Evolutionary conservation across 1,284 basidiomycete genomes (phyloP), one percentile per base, ranked within the genome.

Genomic region (Stygiomarasmius scandens): DNA sequence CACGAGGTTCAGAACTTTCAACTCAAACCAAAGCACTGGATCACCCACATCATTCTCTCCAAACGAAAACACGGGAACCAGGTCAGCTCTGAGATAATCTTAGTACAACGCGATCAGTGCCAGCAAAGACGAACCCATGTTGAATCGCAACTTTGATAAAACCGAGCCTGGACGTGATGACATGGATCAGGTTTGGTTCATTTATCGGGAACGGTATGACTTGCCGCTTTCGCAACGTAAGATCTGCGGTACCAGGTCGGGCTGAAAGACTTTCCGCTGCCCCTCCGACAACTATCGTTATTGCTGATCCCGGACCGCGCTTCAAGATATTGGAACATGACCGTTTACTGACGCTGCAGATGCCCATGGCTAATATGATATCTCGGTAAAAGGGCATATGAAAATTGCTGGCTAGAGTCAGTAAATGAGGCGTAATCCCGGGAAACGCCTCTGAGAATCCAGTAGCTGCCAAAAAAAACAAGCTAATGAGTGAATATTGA

Each of bases 121-220:
- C n/a, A 22, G n/a, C n/a, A 23, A 41, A 14, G 12, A 59, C 85
- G 24, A 61, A 93, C 87, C 96, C 96, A 69, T 96, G 88, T 58
- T 91, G 88, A 55, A 99, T 95, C 1, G 96, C 97, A 58, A 99
- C 75, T 74, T 98, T 98, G 74, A 99, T 96, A 69, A 99, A 99
- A 0, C 96, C 95, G 59, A 93, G 70, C 64, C 89, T 90, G 47
- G 54, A 57, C n/a, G n/a, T n/a, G n/a, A n/a, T n/a, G n/a, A n/a
- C 5, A 25, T 34, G 57, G 44, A 44, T 54, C 11, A 52, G 53
- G 23, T 19, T 23, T 2, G 29, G 43, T 12, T 29, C 43, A 32
- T 38, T 19, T 32, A 32, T 8, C n/a, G n/a, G 3, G 19, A 24
- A 43, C 41, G 29, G 46, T 36, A n/a, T 48, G 45, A 71, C 76